Evolutionary conservation across 495 filamentous ascomycete species (phyloP), one percentile per base, ranked within the genome.

Genomic region (Hypoxylon intermedium): DNA sequence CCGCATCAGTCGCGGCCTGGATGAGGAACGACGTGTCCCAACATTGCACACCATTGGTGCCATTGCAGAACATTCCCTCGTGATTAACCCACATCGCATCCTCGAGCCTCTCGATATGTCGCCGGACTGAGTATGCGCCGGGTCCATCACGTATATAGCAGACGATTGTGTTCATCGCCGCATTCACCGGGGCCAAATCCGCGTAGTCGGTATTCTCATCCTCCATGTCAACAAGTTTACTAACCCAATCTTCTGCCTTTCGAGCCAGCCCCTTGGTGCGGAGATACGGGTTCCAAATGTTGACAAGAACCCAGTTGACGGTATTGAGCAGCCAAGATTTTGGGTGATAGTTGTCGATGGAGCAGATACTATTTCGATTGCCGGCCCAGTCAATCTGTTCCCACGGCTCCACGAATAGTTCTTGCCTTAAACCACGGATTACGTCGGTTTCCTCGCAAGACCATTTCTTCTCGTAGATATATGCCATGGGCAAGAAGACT

Each of bases 21-120:
- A 96, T 91, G 34, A 88, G 74, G 67, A 97, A 97, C 0, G 90
- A 81, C 0, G 94, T 98, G 68, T 98, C 94, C 94, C 94, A 98
- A 37, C 85, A 88, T 74, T 98, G 94, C 11, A 97, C 92, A 12
- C 94, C 94, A 67, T 98, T 97, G 28, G 94, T 98, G 28, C 94
- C 94, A 71, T 97, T 97, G 72, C 87, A 87, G 15, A 97, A 79
- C 89, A 98, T 91, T 20, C 94, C 94, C 72, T 97, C 94, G 34
- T 83, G 58, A 34, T 93, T 96, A 52, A 98, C 78, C 95, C 95
- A 98, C 57, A 98, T 77, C 57, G 89, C 94, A 61, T 98, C 95
- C 33, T 89, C 76, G 18, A 94, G 71, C 12, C 91, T 83, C 60
- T 98, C 90, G 6, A 85, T 78, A 69, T 97, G 95, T 18, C 87